Percentiles rank a stretch among this genome's conserved stretches.
Conservation (phyloP, 306 rosid genomes). For the Rubus idaeus region DNA sequence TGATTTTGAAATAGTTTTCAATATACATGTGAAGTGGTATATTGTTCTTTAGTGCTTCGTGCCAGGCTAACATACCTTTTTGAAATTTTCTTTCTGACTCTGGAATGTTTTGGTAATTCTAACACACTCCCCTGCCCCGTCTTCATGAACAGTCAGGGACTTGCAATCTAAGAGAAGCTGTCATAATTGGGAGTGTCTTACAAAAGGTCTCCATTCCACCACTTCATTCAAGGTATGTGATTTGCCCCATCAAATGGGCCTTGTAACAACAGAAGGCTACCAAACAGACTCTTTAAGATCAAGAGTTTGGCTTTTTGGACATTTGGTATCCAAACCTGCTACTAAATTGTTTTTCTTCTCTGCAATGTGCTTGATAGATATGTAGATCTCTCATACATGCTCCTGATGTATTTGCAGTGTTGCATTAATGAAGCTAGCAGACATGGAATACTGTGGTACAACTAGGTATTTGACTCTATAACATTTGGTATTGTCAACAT, state of each 20-base stretch:
- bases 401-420: conserved; percentile 61
- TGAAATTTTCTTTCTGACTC: not conserved
- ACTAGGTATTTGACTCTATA: conserved; percentile 60
- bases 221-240: conserved; percentile 85
- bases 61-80: not conserved
- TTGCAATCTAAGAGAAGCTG: conserved; percentile 91
- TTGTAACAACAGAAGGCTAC: not conserved
- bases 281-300: not conserved
- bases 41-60: not conserved
- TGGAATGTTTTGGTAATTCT: conserved; percentile 1
- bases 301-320: not conserved
- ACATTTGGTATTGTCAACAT: not conserved
- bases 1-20: not conserved
- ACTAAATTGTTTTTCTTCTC: not conserved
- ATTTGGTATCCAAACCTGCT: not conserved
- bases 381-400: conserved; percentile 17
- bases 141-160: conserved; percentile 67
- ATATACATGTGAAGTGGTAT: not conserved
- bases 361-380: not conserved
- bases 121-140: not conserved
- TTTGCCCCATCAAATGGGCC: not conserved
- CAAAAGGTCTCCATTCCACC: conserved; percentile 84
- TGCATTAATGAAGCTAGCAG: conserved; percentile 79
- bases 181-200: conserved; percentile 80
- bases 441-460: conserved; percentile 92